Conservation (phyloP, 2,329 filamentous ascomycete genomes). For the Massarina eburnea region DNA sequence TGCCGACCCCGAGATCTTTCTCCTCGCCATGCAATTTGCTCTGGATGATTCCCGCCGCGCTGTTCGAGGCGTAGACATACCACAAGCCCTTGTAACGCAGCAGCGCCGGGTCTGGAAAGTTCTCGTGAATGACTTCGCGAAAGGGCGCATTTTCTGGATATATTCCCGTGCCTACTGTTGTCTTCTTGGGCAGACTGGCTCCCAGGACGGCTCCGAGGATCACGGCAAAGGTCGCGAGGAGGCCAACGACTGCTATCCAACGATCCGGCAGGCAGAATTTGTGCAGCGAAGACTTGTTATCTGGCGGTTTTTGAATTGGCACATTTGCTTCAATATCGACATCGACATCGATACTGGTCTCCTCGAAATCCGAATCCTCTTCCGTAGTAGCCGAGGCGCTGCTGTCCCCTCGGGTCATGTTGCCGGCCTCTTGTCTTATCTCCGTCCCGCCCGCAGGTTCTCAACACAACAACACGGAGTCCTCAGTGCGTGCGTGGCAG, state of each 20-base stretch:
- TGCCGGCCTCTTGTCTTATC: background rate
- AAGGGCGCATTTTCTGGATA: slow-evolving; percentile 7
- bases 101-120: slow-evolving; percentile 45
- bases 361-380: slow-evolving; percentile 1
- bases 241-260: slow-evolving; percentile 3
- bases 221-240: background rate
- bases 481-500: no score
- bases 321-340: background rate
- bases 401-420: background rate
- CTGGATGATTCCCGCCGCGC: slow-evolving; percentile 29
- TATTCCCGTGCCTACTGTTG: background rate
- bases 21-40: background rate
- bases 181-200: background rate
- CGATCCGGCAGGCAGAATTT: slow-evolving; percentile 2
- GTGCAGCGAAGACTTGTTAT: background rate
- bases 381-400: background rate
- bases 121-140: slow-evolving; percentile 20
- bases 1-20: slow-evolving; percentile 6
- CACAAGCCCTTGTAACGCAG: slow-evolving; percentile 33
- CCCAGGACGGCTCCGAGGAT: background rate
- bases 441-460: background rate
- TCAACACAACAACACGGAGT: no score
- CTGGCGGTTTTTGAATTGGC: background rate
- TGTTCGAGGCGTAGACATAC: slow-evolving; percentile 44
- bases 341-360: background rate